Conservation (phyloP, 257 asterid genomes). For the Mentha longifolia region DNA sequence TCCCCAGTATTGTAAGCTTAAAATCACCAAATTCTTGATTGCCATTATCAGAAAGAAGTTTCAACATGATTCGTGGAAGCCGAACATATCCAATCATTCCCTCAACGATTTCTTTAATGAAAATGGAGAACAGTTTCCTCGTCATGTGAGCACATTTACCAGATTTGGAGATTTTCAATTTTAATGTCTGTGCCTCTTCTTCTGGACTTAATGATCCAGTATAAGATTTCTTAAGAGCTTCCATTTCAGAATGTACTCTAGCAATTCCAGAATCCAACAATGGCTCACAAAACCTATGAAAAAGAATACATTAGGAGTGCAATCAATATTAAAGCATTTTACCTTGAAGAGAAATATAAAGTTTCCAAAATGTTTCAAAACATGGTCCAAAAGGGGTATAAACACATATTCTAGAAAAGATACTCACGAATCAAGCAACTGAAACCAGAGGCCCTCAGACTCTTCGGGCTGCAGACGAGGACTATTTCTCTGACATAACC, state of each 20-base stretch:
- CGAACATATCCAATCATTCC: slow-evolving; percentile 96
- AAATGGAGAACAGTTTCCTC: slow-evolving; percentile 70
- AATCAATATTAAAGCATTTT: slow-evolving; percentile 14
- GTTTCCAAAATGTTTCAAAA: slow-evolving; percentile 3
- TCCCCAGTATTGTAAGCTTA: slow-evolving; percentile 84
- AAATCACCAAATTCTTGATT: slow-evolving; percentile 95
- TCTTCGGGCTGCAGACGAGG: slow-evolving; percentile 84
- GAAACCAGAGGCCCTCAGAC: slow-evolving; percentile 96
- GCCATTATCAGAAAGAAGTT: slow-evolving; percentile 90
- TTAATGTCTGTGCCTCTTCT: slow-evolving; percentile 43
- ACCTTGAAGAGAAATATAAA: slow-evolving; percentile 16
- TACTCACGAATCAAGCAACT: slow-evolving; percentile 89
- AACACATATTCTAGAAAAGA: slow-evolving; percentile 27
- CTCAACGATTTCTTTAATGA: slow-evolving; percentile 90
- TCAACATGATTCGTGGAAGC: slow-evolving; percentile 82
- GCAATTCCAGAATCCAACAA: slow-evolving; percentile 57
- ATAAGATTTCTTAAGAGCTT: slow-evolving; percentile 35
- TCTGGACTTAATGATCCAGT: slow-evolving; percentile 43
- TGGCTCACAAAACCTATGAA: slow-evolving; percentile 79
- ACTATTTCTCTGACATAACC: slow-evolving; percentile 93
- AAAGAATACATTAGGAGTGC: slow-evolving; percentile 15
- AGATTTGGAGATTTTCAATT: slow-evolving; percentile 60
- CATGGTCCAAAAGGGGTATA: slow-evolving; percentile 14
- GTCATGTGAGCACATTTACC: slow-evolving; percentile 52
- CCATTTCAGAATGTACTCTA: slow-evolving; percentile 40